A percentile compares a stretch with the other conserved stretches of the same genome.
phyloP scores from a whole-genome alignment of 2,329 filamentous ascomycete species.

The Ceratocystiopsis minuta region DNA sequence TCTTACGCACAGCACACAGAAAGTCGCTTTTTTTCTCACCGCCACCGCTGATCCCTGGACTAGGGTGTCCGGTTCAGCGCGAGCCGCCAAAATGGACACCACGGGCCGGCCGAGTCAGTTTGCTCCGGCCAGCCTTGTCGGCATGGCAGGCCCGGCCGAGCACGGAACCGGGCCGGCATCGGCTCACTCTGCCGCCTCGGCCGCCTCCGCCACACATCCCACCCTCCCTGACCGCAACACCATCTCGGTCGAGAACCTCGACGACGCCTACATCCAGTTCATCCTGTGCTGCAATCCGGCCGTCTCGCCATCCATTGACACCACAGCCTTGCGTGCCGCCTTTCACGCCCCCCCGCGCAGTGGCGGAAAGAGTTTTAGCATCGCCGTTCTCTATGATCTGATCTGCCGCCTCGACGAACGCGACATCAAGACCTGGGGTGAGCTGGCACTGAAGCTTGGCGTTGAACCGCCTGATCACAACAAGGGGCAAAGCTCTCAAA shows the following conservation, averaged over 20 bases:
- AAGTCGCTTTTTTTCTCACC: too few relatives aligned
- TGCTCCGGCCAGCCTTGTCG: too few relatives aligned
- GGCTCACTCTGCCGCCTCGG: not conserved
- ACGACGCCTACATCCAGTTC: conserved; percentile 68
- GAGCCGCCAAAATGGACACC: too few relatives aligned
- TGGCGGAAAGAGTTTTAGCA: conserved; percentile 71
- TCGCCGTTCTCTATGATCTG: conserved; percentile 58
- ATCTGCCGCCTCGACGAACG: conserved; percentile 62
- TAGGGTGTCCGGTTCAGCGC: too few relatives aligned
- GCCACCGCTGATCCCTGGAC: too few relatives aligned
- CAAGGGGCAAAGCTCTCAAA: conserved; percentile 78
- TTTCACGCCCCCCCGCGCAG: conserved; percentile 72
- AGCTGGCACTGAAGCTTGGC: conserved; percentile 70
- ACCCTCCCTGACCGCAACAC: conserved; percentile 42
- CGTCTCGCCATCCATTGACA: conserved; percentile 52
- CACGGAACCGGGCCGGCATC: too few relatives aligned
- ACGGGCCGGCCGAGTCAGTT: too few relatives aligned
- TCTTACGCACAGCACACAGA: too few relatives aligned
- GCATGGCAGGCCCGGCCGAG: too few relatives aligned
- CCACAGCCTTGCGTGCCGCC: conserved; percentile 49
- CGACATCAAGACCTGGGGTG: conserved; percentile 85
- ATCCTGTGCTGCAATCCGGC: conserved; percentile 83
- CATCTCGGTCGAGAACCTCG: conserved; percentile 53
- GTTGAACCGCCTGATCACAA: conserved; percentile 68
- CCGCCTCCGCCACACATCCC: not conserved